A percentile compares a stretch with the other conserved stretches of the same genome.
Conservation (phyloP, 1,284 basidiomycete species). For the Athelia psychrophila region DNA sequence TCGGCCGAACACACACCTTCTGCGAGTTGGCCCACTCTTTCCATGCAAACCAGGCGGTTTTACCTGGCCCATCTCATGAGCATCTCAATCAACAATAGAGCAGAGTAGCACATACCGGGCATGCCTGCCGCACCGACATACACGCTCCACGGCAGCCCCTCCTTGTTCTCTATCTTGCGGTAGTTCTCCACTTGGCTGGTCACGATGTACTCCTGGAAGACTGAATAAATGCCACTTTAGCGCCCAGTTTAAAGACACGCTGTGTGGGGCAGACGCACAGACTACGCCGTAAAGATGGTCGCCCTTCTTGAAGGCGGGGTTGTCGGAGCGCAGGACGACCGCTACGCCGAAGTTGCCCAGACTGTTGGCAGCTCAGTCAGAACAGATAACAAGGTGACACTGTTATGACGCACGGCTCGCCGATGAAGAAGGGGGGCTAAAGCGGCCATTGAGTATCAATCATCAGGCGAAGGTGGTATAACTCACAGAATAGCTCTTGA, state of each 20-base stretch:
- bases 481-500: conserved; percentile 24
- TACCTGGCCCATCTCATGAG: conserved; percentile 4
- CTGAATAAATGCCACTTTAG: conserved; percentile 9
- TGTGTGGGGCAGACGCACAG: too few relatives aligned
- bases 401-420: conserved; percentile 34
- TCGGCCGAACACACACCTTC: conserved; percentile 16
- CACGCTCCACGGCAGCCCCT: conserved; percentile 39
- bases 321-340: conserved; percentile 42
- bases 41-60: conserved; percentile 5
- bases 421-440: conserved; percentile 28
- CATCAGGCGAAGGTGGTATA: conserved; percentile 3
- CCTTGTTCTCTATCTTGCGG: conserved; percentile 28
- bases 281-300: too few relatives aligned
- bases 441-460: neutral
- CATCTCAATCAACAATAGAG: neutral
- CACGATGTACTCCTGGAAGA: conserved; percentile 24
- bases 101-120: conserved; percentile 23
- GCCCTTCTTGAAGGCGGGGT: too few relatives aligned
- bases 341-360: conserved; percentile 35
- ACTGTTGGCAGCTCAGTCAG: conserved; percentile 13
- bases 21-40: too few relatives aligned
- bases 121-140: conserved; percentile 50
- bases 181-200: conserved; percentile 9
- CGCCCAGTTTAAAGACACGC: too few relatives aligned
- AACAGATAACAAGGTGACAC: neutral